These are phyloP conservation scores for Psilocybe cubensis DNA, from an alignment of 768 basidiomycete genomes.

Conservation along the genomic window DNA sequence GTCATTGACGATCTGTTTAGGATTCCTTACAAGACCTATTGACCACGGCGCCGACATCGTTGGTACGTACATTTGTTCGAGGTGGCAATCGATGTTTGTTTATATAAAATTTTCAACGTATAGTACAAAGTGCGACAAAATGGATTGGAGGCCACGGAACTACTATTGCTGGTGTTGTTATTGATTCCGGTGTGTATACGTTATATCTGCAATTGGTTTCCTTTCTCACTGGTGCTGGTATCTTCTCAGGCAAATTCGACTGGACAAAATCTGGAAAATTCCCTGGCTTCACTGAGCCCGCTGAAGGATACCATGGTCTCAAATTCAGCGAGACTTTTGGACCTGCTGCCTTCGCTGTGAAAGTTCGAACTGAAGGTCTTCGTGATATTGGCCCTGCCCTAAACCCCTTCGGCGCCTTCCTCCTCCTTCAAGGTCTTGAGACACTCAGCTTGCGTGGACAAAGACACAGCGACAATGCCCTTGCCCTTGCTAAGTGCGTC, in stretches of 20 bases:
- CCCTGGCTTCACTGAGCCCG: slow-evolving; percentile 73
- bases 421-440: slow-evolving; percentile 79
- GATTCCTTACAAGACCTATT: slow-evolving; percentile 72
- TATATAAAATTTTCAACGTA: not conserved
- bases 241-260: slow-evolving; percentile 64
- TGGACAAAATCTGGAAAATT: slow-evolving; percentile 71
- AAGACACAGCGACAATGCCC: slow-evolving; percentile 71
- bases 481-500: slow-evolving; percentile 61
- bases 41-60: slow-evolving; percentile 80
- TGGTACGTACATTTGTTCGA: slow-evolving; percentile 36
- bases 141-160: slow-evolving; percentile 88
- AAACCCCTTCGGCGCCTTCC: slow-evolving; percentile 76
- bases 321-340: slow-evolving; percentile 72
- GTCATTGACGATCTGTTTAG: slow-evolving; percentile 19
- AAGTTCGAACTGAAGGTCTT: slow-evolving; percentile 63
- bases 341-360: slow-evolving; percentile 61
- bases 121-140: slow-evolving; percentile 79
- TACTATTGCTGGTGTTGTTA: slow-evolving; percentile 75
- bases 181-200: slow-evolving; percentile 59
- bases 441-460: slow-evolving; percentile 74
- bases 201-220: not conserved
- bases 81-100: not conserved
- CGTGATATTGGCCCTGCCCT: slow-evolving; percentile 69
- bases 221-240: not conserved
- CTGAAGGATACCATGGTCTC: slow-evolving; percentile 78